Evolutionary conservation across 345 rosid genomes (phyloP).

Genomic region (Salix arbutifolia): DNA sequence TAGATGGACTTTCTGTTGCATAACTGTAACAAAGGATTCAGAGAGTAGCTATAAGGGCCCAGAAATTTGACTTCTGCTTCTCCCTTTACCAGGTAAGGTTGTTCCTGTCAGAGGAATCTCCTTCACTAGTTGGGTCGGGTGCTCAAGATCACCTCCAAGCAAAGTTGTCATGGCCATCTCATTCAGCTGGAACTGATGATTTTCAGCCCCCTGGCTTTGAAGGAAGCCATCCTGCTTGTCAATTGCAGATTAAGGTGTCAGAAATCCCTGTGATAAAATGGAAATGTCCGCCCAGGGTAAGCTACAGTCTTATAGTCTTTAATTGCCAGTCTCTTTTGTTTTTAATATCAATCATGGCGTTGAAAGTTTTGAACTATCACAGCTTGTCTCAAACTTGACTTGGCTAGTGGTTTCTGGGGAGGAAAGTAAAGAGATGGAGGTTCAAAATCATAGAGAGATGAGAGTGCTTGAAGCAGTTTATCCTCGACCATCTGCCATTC

Average conservation of each 20-base stretch:
- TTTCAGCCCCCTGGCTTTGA: conserved; percentile 90
- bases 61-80: background rate
- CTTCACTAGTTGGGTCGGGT: conserved; percentile 75
- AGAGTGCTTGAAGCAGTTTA: conserved; percentile 94
- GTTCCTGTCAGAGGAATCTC: conserved; percentile 83
- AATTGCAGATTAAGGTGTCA: conserved; percentile 47
- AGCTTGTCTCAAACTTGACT: conserved; percentile 47
- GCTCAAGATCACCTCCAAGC: conserved; percentile 96
- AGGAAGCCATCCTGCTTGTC: conserved; percentile 47
- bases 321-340: conserved; percentile 2
- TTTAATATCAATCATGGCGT: conserved; percentile 5
- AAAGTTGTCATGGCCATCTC: conserved; percentile 51
- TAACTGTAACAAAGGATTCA: background rate
- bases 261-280: conserved; percentile 72
- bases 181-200: conserved; percentile 55
- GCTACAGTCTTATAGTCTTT: conserved; percentile 6
- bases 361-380: conserved; percentile 28
- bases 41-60: background rate
- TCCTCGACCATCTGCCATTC: conserved; percentile 84
- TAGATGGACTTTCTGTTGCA: background rate
- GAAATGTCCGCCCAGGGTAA: conserved; percentile 70
- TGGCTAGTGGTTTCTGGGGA: conserved; percentile 96
- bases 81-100: conserved; percentile 55
- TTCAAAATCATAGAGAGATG: conserved; percentile 72
- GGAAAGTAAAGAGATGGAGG: conserved; percentile 72